Evolutionary conservation across 331 rosid species (phyloP), one percentile per base, ranked within the genome.

Genomic region (Malus hybrid): DNA sequence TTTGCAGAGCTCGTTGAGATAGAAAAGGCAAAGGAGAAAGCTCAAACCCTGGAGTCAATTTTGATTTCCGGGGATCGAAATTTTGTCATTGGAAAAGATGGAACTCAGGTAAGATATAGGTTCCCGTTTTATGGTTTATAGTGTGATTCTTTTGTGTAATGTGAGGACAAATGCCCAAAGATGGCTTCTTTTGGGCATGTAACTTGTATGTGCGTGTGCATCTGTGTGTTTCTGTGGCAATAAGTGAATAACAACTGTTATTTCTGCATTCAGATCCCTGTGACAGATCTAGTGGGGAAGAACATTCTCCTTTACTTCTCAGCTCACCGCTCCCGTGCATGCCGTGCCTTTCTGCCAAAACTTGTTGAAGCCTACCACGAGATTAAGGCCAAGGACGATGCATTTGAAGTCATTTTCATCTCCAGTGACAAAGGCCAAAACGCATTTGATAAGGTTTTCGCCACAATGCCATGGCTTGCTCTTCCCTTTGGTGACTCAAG

Each of bases 401-500:
- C 84, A 30, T 76, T 24, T 24, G 24, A 24, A 24, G 58, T 6
- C 22, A 13, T 20, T 68, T 68, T 19, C 34, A 4, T 20, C 1
- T 7, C 1, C 28, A 7, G 39, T 72, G 3, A 72, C 6, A 16
- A 33, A 13, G 26, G 24, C 2, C 89, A 89, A n/a, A 11, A 56
- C 7, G 9, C 1, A 56, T 1, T 15, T 16, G 16, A 14, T 39
- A 39, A 39, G 12, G 86, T 73, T 83, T 89, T 86, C 82, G 80
- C 81, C 2, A 81, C 67, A 72, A 91, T 91, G 97, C 94, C 97
- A 15, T 89, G 94, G 97, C 61, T 89, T 68, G 92, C 92, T 20
- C 88, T 89, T 69, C 94, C 97, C 55, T 87, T 76, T 76, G 94
- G 87, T 5, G 97, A 91, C 78, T 26, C 81, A 3, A 91, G 97